Percentiles rank a stretch among this genome's conserved stretches.
phyloP scores from a whole-genome alignment of 805 yeast species.

The Zygosaccharomyces gambellarensis region DNA sequence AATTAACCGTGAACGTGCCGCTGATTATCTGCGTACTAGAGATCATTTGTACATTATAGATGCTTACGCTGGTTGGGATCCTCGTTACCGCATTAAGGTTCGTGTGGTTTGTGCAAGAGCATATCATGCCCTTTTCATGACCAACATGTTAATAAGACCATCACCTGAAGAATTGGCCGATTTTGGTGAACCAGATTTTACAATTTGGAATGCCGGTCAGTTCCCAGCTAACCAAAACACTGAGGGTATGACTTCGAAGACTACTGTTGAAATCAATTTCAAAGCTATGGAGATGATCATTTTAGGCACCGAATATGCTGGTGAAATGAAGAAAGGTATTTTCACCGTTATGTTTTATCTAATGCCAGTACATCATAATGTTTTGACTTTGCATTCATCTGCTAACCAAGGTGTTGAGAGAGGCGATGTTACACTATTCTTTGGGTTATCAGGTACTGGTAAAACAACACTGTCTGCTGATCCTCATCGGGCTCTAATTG shows the following conservation, averaged over 20 bases:
- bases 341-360: conserved; percentile 98
- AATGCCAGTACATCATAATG: conserved; percentile 91
- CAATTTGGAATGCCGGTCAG: conserved; percentile 97
- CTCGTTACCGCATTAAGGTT: conserved; percentile 91
- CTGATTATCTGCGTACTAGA: conserved; percentile 93
- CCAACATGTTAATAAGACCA: conserved; percentile 96
- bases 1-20: conserved; percentile 92
- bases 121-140: conserved; percentile 96
- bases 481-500: conserved; percentile 87
- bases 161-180: conserved; percentile 79
- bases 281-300: conserved; percentile 98
- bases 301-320: conserved; percentile 98
- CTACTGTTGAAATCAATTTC: conserved; percentile 94
- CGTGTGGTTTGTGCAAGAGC: conserved; percentile 97
- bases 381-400: conserved; percentile 90
- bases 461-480: conserved; percentile 97
- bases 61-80: conserved; percentile 99
- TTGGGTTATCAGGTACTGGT: conserved; percentile 97
- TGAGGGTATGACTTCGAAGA: conserved; percentile 93
- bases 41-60: conserved; percentile 91
- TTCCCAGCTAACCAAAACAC: conserved; percentile 97
- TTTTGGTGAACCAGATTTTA: conserved; percentile 97
- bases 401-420: conserved; percentile 81
- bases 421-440: conserved; percentile 90
- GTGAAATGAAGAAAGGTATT: conserved; percentile 99